These are phyloP conservation scores for Closterium sp. DNA, from an alignment of 139 green algal species.

Conservation along the genomic window DNA sequence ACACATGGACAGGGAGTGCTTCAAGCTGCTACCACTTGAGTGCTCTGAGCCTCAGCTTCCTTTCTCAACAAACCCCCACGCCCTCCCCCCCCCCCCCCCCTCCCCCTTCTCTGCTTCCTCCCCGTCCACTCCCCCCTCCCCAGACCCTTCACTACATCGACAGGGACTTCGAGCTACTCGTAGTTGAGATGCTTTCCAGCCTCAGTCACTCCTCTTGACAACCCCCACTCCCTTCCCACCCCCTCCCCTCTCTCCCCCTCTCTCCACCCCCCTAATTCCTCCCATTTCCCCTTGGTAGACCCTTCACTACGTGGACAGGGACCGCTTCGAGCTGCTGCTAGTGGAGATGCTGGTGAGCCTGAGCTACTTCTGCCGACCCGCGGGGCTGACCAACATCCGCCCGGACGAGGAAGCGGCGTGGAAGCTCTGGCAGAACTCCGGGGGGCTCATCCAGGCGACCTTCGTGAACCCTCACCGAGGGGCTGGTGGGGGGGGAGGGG, in stretches of 20 bases:
- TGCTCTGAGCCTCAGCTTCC: too few species aligned
- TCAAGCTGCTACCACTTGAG: too few species aligned
- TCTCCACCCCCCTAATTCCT: not conserved
- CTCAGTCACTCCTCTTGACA: not conserved
- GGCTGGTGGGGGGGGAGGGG: not conserved
- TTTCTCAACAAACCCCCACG: too few species aligned
- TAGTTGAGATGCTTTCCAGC: not conserved
- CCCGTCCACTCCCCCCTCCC: not conserved
- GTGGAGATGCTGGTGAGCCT: conserved; percentile 5
- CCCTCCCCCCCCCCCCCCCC: too few species aligned
- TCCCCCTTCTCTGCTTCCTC: too few species aligned
- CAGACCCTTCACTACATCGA: not conserved
- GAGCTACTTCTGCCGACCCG: not conserved
- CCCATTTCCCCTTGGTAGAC: too few species aligned
- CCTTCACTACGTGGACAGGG: not conserved
- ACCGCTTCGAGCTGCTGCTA: not conserved
- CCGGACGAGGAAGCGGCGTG: not conserved
- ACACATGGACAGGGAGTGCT: too few species aligned
- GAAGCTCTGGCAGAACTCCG: not conserved
- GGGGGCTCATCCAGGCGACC: not conserved
- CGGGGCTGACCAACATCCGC: not conserved
- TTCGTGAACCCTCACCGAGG: not conserved
- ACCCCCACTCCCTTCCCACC: too few species aligned
- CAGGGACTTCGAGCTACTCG: not conserved
- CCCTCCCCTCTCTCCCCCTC: not conserved